phyloP scores from a whole-genome alignment of 768 basidiomycete species.

The Amanita subjunquillea region DNA sequence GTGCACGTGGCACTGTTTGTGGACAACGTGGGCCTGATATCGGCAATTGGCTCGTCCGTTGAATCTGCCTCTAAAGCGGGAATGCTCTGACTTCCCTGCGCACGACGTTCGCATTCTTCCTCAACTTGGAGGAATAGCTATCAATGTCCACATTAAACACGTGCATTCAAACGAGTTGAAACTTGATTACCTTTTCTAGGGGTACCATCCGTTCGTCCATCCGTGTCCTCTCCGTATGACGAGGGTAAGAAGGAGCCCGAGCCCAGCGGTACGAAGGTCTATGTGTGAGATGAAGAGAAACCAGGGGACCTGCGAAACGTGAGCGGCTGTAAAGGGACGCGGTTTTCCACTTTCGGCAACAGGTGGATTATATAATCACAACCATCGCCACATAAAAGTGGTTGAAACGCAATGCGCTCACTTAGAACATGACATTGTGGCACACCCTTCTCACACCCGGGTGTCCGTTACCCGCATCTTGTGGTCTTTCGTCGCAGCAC shows the following conservation, averaged over 20 bases:
- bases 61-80: constrained; percentile 6
- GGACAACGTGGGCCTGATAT: neutral
- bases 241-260: neutral
- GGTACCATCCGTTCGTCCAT: constrained; percentile 19
- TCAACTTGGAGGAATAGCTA: constrained; percentile 56
- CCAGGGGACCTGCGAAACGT: neutral
- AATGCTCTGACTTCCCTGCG: constrained; percentile 16
- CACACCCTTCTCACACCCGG: too few relatives aligned
- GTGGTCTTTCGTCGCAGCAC: too few relatives aligned
- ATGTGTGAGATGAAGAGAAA: neutral
- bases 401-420: too few relatives aligned
- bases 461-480: too few relatives aligned
- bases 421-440: too few relatives aligned
- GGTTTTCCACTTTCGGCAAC: too few relatives aligned
- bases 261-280: neutral
- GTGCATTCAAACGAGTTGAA: neutral
- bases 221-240: neutral
- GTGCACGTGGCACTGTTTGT: neutral
- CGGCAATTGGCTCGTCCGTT: constrained; percentile 2
- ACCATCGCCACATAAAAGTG: too few relatives aligned
- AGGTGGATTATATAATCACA: too few relatives aligned
- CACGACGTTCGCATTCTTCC: constrained; percentile 42
- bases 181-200: constrained; percentile 18
- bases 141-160: neutral
- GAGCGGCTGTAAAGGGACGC: neutral